These are phyloP conservation scores for Kurtzmaniella fragi DNA, from an alignment of 805 yeast species.

Conservation along the genomic window DNA sequence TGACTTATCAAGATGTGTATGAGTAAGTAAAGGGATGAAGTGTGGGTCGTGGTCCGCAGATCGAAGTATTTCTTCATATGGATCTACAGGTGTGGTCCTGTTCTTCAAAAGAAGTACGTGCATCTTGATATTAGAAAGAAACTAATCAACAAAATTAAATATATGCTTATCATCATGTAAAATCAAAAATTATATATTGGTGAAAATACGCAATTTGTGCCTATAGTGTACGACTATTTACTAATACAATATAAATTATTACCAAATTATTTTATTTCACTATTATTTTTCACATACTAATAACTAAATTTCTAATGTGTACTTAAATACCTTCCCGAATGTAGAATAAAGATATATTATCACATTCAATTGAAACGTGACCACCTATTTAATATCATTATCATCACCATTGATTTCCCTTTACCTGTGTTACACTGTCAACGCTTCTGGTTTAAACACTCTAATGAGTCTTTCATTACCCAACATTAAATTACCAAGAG, in stretches of 20 bases:
- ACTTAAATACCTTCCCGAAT: no score
- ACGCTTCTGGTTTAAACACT: constrained; percentile 23
- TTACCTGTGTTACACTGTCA: background rate
- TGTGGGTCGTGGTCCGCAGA: constrained; percentile 33
- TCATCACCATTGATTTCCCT: background rate
- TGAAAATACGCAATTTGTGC: background rate
- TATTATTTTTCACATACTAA: no score
- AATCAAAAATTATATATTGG: background rate
- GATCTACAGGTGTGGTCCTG: constrained; percentile 62
- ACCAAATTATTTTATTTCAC: no score
- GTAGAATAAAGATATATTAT: background rate
- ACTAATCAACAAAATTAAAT: background rate
- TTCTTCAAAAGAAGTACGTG: constrained; percentile 62
- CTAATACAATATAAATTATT: background rate
- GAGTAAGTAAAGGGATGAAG: constrained; percentile 74
- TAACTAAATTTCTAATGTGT: no score
- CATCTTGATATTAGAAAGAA: background rate
- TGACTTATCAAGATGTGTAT: constrained; percentile 47
- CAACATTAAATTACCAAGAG: constrained; percentile 38
- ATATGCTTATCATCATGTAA: background rate
- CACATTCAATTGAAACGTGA: background rate
- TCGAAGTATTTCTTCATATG: constrained; percentile 42
- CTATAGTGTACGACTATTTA: background rate
- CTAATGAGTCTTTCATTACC: constrained; percentile 38
- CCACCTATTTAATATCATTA: background rate